These are phyloP conservation scores for Zopfochytrium polystomum DNA, from an alignment of 371 early-diverging fungal genomes.

Conservation along the genomic window DNA sequence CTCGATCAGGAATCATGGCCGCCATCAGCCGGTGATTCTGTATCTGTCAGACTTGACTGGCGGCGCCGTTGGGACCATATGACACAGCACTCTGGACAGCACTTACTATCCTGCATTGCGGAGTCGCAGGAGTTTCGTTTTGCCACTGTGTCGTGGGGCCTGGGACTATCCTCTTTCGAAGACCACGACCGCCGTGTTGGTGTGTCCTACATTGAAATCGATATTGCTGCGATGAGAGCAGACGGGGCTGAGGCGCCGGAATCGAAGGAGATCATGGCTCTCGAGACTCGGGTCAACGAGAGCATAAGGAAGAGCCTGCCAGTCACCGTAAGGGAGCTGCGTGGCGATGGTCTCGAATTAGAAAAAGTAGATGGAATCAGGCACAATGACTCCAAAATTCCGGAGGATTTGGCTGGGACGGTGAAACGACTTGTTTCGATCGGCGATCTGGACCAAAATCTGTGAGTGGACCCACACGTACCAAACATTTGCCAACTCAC, in stretches of 20 bases:
- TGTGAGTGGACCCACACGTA: conserved; percentile 12
- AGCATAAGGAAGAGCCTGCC: conserved; percentile 54
- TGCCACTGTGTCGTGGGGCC: conserved; percentile 66
- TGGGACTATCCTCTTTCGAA: too few species aligned
- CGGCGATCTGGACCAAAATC: conserved; percentile 20
- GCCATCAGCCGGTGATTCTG: conserved; percentile 23
- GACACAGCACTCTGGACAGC: conserved; percentile 80
- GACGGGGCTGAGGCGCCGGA: too few species aligned
- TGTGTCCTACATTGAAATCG: too few species aligned
- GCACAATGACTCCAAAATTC: conserved; percentile 22
- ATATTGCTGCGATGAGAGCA: too few species aligned
- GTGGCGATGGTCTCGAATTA: conserved; percentile 6
- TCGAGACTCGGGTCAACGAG: conserved; percentile 58
- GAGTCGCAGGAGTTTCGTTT: conserved; percentile 55
- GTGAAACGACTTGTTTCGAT: conserved; percentile 20
- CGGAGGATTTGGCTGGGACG: conserved; percentile 19
- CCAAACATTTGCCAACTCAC: too few species aligned
- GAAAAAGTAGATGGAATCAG: too few species aligned
- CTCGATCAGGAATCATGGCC: conserved; percentile 4
- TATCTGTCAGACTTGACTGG: conserved; percentile 64
- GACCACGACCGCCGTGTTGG: too few species aligned
- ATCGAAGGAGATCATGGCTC: too few species aligned
- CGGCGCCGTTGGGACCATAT: conserved; percentile 70
- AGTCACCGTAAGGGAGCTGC: conserved; percentile 37
- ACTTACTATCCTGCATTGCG: conserved; percentile 69